Percentiles rank a stretch among this genome's conserved stretches.
These are phyloP conservation scores for Jatropha multifida DNA, from an alignment of 441 rosid genomes.

Conservation along the genomic window DNA sequence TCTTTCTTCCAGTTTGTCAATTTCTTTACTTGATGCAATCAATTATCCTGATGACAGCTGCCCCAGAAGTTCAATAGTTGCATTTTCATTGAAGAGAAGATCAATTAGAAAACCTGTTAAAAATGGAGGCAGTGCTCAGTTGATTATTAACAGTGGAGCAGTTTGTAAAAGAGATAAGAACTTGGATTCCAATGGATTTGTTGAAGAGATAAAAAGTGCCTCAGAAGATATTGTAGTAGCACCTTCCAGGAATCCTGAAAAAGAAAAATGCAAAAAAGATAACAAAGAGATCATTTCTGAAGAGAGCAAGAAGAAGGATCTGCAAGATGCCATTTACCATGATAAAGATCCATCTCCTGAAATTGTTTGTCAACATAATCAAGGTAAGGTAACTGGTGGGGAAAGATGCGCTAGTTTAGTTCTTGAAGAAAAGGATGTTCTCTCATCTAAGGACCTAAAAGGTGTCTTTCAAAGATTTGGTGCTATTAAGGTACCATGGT, in stretches of 20 bases:
- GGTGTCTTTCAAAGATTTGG: slow-evolving; percentile 45
- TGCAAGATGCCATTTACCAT: slow-evolving; percentile 9
- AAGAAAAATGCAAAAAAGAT: not conserved
- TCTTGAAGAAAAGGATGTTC: slow-evolving; percentile 27
- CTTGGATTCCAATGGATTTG: slow-evolving; percentile 16
- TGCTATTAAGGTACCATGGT: slow-evolving; percentile 36
- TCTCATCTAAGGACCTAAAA: slow-evolving; percentile 38
- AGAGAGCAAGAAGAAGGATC: slow-evolving; percentile 5
- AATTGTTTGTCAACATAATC: slow-evolving; percentile 15
- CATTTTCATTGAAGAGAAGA: slow-evolving; percentile 40
- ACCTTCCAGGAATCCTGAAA: not conserved
- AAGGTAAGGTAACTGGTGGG: slow-evolving; percentile 19
- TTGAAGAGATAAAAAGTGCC: slow-evolving; percentile 8
- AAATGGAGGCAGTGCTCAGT: slow-evolving; percentile 19
- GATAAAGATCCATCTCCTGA: slow-evolving; percentile 19
- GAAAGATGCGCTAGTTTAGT: slow-evolving; percentile 13
- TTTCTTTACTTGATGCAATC: slow-evolving; percentile 18
- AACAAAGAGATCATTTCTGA: slow-evolving; percentile 5
- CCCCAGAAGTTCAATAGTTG: slow-evolving; percentile 38
- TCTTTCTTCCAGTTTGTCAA: not conserved
- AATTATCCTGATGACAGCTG: slow-evolving; percentile 31
- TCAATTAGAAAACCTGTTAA: slow-evolving; percentile 21
- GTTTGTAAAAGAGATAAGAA: not conserved
- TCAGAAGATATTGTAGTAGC: slow-evolving; percentile 15
- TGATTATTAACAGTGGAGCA: not conserved